These are phyloP conservation scores for Verticillium isaacii DNA, from an alignment of 2,329 filamentous ascomycete genomes.

Conservation along the genomic window DNA sequence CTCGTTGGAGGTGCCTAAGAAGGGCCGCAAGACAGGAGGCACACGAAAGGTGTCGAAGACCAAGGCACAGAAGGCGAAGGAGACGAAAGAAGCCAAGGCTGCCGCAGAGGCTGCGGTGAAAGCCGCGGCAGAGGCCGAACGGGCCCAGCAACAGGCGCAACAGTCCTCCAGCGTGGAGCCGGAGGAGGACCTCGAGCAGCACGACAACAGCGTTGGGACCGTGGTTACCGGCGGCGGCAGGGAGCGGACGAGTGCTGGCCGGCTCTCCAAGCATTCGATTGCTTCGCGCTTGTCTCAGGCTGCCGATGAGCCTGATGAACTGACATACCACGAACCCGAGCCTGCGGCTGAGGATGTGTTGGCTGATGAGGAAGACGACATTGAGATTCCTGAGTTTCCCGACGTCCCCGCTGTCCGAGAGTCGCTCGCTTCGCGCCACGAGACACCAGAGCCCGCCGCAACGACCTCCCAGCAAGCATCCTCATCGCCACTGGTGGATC, in stretches of 20 bases:
- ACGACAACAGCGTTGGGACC: slow-evolving; percentile 20
- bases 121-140: not conserved
- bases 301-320: slow-evolving; percentile 17
- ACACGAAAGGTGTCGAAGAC: slow-evolving; percentile 47
- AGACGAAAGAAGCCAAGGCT: slow-evolving; percentile 13
- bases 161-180: not conserved
- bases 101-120: not conserved
- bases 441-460: slow-evolving; percentile 9
- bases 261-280: slow-evolving; percentile 23
- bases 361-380: slow-evolving; percentile 3
- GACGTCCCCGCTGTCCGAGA: slow-evolving; percentile 4
- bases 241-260: slow-evolving; percentile 24
- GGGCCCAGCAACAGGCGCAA: not conserved
- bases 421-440: slow-evolving; percentile 10
- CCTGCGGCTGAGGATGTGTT: slow-evolving; percentile 3
- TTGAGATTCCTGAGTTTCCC: not conserved
- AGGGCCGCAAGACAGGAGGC: slow-evolving; percentile 45
- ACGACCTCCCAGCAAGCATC: not conserved
- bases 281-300: slow-evolving; percentile 16
- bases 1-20: slow-evolving; percentile 44
- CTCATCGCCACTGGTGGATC: slow-evolving; percentile 7
- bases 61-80: slow-evolving; percentile 38
- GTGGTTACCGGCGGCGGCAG: slow-evolving; percentile 19
- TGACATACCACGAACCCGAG: slow-evolving; percentile 12
- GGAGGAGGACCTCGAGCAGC: not conserved